phyloP scores from a whole-genome alignment of 1,139 yeast species.

The Pneumocystis oryctolagi region DNA sequence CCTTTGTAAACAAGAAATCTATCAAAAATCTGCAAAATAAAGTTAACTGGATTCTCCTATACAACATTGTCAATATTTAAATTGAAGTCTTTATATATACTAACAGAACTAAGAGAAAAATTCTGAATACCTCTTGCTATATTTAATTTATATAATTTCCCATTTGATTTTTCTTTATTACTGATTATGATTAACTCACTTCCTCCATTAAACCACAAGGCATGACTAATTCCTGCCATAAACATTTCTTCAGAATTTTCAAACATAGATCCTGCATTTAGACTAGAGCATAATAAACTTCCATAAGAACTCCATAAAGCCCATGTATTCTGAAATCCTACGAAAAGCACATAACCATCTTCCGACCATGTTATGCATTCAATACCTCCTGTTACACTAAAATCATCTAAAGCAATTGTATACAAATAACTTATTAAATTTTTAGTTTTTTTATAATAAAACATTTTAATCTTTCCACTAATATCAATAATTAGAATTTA shows the following conservation, averaged over 20 bases:
- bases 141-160: slow-evolving; percentile 19
- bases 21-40: slow-evolving; percentile 25
- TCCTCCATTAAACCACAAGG: slow-evolving; percentile 24
- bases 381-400: slow-evolving; percentile 22
- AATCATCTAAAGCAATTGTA: slow-evolving; percentile 19
- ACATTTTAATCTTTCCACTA: slow-evolving; percentile 22
- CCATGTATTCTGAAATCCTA: slow-evolving; percentile 27
- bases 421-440: slow-evolving; percentile 22
- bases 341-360: slow-evolving; percentile 26
- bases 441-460: slow-evolving; percentile 24
- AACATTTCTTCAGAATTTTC: slow-evolving; percentile 15
- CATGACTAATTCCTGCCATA: slow-evolving; percentile 23
- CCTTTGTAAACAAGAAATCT: slow-evolving; percentile 28
- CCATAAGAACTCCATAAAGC: slow-evolving; percentile 28
- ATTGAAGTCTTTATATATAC: not conserved
- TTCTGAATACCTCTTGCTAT: slow-evolving; percentile 23
- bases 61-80: not conserved
- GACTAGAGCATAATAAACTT: slow-evolving; percentile 21
- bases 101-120: slow-evolving; percentile 19
- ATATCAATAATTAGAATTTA: not conserved
- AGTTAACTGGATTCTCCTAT: slow-evolving; percentile 19
- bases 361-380: slow-evolving; percentile 23
- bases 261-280: slow-evolving; percentile 14
- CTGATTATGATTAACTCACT: slow-evolving; percentile 14
- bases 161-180: slow-evolving; percentile 7